Conservation (phyloP, 164 flowering plant genomes). For the Dillenia suffruticosa region DNA sequence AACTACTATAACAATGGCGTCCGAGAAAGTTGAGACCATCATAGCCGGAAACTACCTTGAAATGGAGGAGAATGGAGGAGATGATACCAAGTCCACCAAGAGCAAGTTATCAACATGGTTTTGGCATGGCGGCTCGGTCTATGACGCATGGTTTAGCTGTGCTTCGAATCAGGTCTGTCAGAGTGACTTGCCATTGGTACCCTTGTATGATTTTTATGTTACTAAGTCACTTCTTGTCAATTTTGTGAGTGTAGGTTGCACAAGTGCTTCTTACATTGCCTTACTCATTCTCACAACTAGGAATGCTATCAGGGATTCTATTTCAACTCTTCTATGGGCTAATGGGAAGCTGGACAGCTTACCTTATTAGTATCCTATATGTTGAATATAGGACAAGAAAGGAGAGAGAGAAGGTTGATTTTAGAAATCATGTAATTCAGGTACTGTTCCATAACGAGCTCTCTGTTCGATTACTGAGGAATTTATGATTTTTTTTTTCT, state of each 20-base stretch:
- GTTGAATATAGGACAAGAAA: conserved; percentile 74
- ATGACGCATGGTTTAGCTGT: conserved; percentile 82
- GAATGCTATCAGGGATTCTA: conserved; percentile 60
- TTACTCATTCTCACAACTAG: conserved; percentile 71
- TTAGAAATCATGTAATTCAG: conserved; percentile 75
- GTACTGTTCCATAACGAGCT: conserved; percentile 16
- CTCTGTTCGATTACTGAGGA: too few species aligned
- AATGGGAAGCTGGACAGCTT: conserved; percentile 84
- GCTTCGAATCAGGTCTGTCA: conserved; percentile 59
- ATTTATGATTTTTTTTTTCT: not conserved
- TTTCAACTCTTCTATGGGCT: conserved; percentile 69
- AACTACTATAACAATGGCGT: conserved; percentile 36
- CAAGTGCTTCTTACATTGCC: conserved; percentile 71
- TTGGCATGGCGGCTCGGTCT: conserved; percentile 79
- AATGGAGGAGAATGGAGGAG: conserved; percentile 54
- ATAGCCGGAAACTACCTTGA: conserved; percentile 66
- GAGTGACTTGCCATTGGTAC: not conserved
- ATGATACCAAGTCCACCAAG: conserved; percentile 21
- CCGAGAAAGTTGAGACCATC: conserved; percentile 69
- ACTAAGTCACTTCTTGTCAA: not conserved
- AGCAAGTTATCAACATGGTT: conserved; percentile 42
- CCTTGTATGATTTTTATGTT: not conserved
- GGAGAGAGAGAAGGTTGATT: conserved; percentile 72
- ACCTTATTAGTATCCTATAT: conserved; percentile 63
- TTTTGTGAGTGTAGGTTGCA: conserved; percentile 41